phyloP scores from a whole-genome alignment of 495 filamentous ascomycete genomes.

The Amphirosellinia nigrospora region DNA sequence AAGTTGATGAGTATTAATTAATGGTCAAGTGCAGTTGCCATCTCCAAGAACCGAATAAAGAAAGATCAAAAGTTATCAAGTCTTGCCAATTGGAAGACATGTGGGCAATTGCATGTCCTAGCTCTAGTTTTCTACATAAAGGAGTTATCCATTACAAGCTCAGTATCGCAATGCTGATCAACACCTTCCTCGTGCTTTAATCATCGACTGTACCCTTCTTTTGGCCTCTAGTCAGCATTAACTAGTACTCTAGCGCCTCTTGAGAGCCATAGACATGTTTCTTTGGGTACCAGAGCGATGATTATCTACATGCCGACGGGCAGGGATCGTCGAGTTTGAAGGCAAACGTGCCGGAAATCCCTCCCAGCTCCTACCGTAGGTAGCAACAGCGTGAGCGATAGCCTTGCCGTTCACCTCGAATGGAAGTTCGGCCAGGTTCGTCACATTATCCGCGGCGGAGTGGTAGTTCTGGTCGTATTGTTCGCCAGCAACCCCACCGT shows the following conservation, averaged over 20 bases:
- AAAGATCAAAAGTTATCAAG: background rate
- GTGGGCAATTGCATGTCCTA: background rate
- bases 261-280: background rate
- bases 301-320: background rate
- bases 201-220: background rate
- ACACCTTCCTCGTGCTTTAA: background rate
- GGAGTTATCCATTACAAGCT: background rate
- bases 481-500: constrained; percentile 66
- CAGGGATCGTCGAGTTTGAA: background rate
- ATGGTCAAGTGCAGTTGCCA: background rate
- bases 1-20: too few relatives aligned
- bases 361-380: constrained; percentile 59
- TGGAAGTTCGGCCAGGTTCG: constrained; percentile 64
- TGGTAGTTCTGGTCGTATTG: constrained; percentile 71
- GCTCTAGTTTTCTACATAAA: background rate
- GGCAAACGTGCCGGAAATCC: constrained; percentile 36
- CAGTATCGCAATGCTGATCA: background rate
- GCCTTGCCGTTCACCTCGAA: constrained; percentile 66
- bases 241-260: constrained; percentile 1
- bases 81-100: background rate
- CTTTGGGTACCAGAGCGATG: background rate
- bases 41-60: background rate
- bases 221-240: background rate
- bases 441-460: constrained; percentile 59
- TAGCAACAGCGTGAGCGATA: constrained; percentile 68